A percentile compares a stretch with the other conserved stretches of the same genome.
Conservation (phyloP, 805 yeast genomes). For the Starmerella floris region DNA sequence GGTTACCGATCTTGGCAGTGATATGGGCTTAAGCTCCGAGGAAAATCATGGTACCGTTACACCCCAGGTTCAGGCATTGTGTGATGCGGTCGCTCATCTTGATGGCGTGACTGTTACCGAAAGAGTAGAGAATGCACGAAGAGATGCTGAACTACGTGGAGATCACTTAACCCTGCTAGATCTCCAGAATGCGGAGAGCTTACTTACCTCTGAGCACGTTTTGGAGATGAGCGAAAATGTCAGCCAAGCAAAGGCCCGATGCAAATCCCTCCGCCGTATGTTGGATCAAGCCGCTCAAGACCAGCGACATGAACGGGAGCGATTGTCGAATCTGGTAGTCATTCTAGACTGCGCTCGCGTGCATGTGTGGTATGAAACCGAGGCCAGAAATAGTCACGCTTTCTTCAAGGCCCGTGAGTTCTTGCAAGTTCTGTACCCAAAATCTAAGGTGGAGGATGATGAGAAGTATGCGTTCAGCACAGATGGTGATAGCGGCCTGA, state of each 20-base stretch:
- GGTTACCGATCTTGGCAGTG: slow-evolving; percentile 22
- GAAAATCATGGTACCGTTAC: not conserved
- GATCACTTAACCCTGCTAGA: slow-evolving; percentile 10
- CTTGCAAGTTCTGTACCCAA: slow-evolving; percentile 9
- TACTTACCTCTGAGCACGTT: not conserved
- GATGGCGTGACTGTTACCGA: slow-evolving; percentile 1
- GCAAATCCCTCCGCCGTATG: slow-evolving; percentile 4
- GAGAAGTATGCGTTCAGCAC: not conserved
- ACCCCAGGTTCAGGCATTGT: slow-evolving; percentile 3
- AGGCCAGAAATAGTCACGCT: slow-evolving; percentile 14
- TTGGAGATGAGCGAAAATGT: slow-evolving; percentile 1
- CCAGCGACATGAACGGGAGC: slow-evolving; percentile 10
- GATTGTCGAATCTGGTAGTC: slow-evolving; percentile 9
- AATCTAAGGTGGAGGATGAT: slow-evolving; percentile 4
- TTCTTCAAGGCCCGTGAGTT: slow-evolving; percentile 11
- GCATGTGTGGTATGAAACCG: slow-evolving; percentile 22
- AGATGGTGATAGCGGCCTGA: not conserved
- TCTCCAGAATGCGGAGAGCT: slow-evolving; percentile 2
- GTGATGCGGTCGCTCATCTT: slow-evolving; percentile 10
- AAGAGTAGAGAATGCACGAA: slow-evolving; percentile 7
- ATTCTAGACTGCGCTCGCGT: slow-evolving; percentile 12
- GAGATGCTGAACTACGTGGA: slow-evolving; percentile 15
- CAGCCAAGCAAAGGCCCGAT: not conserved
- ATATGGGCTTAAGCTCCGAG: slow-evolving; percentile 10
- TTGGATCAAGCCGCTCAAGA: slow-evolving; percentile 13